phyloP scores from a whole-genome alignment of 176 grass and related monocot species.

The Oryza glumipatula region DNA sequence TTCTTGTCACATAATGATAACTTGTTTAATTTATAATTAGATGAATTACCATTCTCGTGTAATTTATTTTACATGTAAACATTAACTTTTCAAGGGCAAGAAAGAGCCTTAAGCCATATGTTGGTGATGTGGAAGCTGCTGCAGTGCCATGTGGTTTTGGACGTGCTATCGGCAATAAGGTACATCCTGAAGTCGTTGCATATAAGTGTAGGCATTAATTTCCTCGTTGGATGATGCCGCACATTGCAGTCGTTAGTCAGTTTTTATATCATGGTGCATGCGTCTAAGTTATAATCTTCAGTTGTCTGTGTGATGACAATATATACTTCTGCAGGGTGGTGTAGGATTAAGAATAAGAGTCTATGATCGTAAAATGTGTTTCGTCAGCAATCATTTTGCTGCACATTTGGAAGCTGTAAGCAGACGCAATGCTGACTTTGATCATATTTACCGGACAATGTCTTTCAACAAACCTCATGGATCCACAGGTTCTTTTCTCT shows the following conservation, averaged over 20 bases:
- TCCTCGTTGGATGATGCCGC: background rate
- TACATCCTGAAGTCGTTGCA: conserved; percentile 37
- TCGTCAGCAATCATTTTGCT: conserved; percentile 97
- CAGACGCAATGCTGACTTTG: conserved; percentile 91
- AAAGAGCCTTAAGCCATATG: conserved; percentile 79
- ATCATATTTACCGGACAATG: conserved; percentile 89
- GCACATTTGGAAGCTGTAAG: conserved; percentile 94
- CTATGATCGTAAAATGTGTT: conserved; percentile 88
- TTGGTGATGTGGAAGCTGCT: conserved; percentile 97
- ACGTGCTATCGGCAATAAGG: conserved; percentile 95
- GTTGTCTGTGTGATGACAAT: conserved; percentile 40
- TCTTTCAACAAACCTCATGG: conserved; percentile 97
- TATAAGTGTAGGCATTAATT: conserved; percentile 28
- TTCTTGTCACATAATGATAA: conserved; percentile 10
- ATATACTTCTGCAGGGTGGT: conserved; percentile 71
- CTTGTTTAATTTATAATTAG: conserved; percentile 20
- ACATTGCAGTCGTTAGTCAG: conserved; percentile 4
- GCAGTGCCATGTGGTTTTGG: conserved; percentile 94
- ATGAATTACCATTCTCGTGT: conserved; percentile 31
- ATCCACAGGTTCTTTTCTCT: conserved; percentile 62
- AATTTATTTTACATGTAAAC: conserved; percentile 44
- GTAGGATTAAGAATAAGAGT: conserved; percentile 99
- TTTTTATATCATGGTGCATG: conserved; percentile 30
- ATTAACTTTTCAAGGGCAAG: conserved; percentile 77
- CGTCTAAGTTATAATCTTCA: conserved; percentile 13